phyloP scores from a whole-genome alignment of 495 filamentous ascomycete genomes.

The Aspergillus nanangensis region DNA sequence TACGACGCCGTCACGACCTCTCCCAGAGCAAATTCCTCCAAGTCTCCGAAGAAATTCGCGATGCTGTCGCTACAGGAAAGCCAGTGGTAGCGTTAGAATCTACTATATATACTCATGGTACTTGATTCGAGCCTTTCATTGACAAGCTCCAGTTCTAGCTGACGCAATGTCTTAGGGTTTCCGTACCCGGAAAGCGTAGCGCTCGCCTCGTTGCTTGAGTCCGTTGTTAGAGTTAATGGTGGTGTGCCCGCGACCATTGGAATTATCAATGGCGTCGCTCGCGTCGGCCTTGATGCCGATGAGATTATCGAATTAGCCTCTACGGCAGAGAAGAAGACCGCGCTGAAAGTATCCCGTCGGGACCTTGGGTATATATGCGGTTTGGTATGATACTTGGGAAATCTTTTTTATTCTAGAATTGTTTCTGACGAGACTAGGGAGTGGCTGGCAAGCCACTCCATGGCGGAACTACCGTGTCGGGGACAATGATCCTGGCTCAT shows the following conservation, averaged over 20 bases:
- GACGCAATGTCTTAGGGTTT: constrained; percentile 58
- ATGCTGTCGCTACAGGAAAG: constrained; percentile 63
- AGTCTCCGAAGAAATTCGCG: constrained; percentile 77
- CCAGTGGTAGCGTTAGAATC: constrained; percentile 91
- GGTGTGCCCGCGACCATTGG: constrained; percentile 92
- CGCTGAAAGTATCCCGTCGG: constrained; percentile 77
- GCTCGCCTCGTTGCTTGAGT: constrained; percentile 67
- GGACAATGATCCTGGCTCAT: constrained; percentile 85
- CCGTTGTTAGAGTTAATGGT: constrained; percentile 70
- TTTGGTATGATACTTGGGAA: constrained; percentile 49
- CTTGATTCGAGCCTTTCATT: background rate
- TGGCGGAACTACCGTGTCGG: constrained; percentile 89
- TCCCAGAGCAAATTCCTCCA: constrained; percentile 54
- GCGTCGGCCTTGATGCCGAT: constrained; percentile 65
- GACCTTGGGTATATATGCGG: constrained; percentile 81
- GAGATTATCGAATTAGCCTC: constrained; percentile 68
- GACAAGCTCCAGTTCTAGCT: constrained; percentile 1
- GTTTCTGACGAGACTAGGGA: constrained; percentile 40
- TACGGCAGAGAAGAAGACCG: constrained; percentile 56
- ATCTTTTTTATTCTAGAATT: background rate
- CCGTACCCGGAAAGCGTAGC: constrained; percentile 76
- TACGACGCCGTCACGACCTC: constrained; percentile 29
- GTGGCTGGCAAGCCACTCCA: constrained; percentile 61
- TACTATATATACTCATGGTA: constrained; percentile 82
- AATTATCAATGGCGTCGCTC: constrained; percentile 73